Base-by-base conservation (phyloP, 164 flowering plant genomes). In the Aristolochia contorta region DNA sequence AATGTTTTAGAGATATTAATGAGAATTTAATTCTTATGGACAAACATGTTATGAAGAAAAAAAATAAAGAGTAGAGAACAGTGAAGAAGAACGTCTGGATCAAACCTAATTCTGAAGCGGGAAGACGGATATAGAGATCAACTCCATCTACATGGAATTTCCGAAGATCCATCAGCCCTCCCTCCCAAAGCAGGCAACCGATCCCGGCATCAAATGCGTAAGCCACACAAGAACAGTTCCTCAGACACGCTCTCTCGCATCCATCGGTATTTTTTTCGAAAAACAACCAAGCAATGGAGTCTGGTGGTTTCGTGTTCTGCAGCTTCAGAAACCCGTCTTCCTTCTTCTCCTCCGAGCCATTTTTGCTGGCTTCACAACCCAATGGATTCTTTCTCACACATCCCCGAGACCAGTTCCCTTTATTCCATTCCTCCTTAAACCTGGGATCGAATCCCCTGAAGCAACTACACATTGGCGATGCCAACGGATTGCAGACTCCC, bases 151-250 rank as follows among this genome's bases (percentile, higher is more conserved):
- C 0, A 27, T 37, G 14, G 54, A 66, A 63, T 23, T 53, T 14
- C 25, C 19, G 47, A 7, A 63, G 27, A 56, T 71, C 74, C 4
- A 71, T 25, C 55, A 71, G 56, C 1, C 51, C 52, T 2, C 58
- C 60, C 2, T 14, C n/a, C 74, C 74, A 71, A n/a, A 18, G 5
- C 59, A 66, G 13, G 47, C 74, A 71, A 16, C 69, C 70, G 30
- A 55, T 62, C 16, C 63, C 59, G 33, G 15, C 50, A 7, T 20
- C 60, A 47, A 25, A 58, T 2, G 69, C 62, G 43, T 61, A 70
- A 46, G 73, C 73, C 41, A 16, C 2, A 24, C 74, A 70, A 23
- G 67, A 54, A 49, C 70, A 59, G 16, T 65, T 65, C 22, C 25
- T n/a, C n/a, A n/a, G n/a, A n/a, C n/a, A n/a, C n/a, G n/a, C n/a